Conservation (phyloP, 805 yeast genomes). For the Lachancea thermotolerans region DNA sequence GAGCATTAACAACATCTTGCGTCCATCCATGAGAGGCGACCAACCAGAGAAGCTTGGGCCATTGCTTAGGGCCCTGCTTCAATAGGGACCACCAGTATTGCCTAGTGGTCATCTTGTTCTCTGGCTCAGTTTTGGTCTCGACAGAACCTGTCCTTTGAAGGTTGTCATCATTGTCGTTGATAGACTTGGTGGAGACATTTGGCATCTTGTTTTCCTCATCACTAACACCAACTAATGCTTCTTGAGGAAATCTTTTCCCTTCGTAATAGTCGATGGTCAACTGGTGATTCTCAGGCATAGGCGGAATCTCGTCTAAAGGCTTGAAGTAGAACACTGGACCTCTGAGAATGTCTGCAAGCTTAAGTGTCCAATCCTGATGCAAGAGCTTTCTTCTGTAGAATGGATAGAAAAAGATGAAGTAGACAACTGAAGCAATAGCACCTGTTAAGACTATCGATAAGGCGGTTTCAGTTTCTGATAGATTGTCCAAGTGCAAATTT, state of each 20-base stretch:
- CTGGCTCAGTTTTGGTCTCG: slow-evolving; percentile 12
- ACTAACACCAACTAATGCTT: slow-evolving; percentile 12
- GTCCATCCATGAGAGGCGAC: slow-evolving; percentile 52
- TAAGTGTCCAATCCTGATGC: slow-evolving; percentile 59
- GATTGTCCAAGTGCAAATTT: slow-evolving; percentile 46
- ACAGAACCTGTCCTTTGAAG: slow-evolving; percentile 5
- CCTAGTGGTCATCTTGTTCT: slow-evolving; percentile 30
- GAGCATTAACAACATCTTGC: slow-evolving; percentile 53
- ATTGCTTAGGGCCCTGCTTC: slow-evolving; percentile 42
- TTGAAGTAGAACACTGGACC: slow-evolving; percentile 55
- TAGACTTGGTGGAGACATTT: slow-evolving; percentile 10
- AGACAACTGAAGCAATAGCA: slow-evolving; percentile 46
- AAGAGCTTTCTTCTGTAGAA: slow-evolving; percentile 54
- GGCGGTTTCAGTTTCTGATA: slow-evolving; percentile 45
- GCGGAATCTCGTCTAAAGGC: slow-evolving; percentile 53
- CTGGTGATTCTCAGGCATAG: slow-evolving; percentile 52
- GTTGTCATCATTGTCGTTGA: slow-evolving; percentile 12
- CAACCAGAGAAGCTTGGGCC: slow-evolving; percentile 48
- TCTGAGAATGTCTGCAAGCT: slow-evolving; percentile 45
- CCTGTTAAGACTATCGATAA: slow-evolving; percentile 64
- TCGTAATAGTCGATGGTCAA: slow-evolving; percentile 58
- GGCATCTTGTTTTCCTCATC: slow-evolving; percentile 10
- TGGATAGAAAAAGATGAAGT: slow-evolving; percentile 52
- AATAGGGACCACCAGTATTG: slow-evolving; percentile 35
- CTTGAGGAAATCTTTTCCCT: slow-evolving; percentile 43